Evolutionary conservation across 1,284 basidiomycete species (phyloP).

Genomic region (Microbotryomycetes sp.): DNA sequence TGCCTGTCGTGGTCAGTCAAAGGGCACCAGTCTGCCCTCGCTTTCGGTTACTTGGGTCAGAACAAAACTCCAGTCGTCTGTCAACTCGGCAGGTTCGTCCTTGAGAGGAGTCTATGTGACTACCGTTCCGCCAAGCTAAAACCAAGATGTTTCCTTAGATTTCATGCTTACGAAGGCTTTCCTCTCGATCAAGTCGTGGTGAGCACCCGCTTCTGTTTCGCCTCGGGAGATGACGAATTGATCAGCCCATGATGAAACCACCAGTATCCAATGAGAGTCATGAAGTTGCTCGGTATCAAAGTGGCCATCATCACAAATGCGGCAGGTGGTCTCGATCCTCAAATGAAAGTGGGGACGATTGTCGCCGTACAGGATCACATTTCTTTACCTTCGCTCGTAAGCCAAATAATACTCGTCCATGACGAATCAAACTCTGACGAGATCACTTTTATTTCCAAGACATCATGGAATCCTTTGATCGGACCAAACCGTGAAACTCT

Average conservation of each 20-base stretch:
- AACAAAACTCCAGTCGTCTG: slow-evolving; percentile 32
- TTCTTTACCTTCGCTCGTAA: slow-evolving; percentile 30
- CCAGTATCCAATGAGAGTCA: slow-evolving; percentile 31
- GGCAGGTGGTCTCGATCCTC: slow-evolving; percentile 34
- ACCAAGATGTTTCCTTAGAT: background rate
- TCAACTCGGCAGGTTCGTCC: slow-evolving; percentile 31
- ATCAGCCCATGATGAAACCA: background rate
- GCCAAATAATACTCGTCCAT: background rate
- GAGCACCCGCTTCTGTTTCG: background rate
- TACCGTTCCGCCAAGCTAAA: background rate
- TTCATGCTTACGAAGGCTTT: slow-evolving; percentile 29
- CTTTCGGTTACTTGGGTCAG: slow-evolving; percentile 33
- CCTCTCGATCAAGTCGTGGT: slow-evolving; percentile 18
- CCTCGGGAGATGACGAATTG: background rate
- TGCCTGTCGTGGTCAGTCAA: slow-evolving; percentile 8
- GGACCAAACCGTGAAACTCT: slow-evolving; percentile 33
- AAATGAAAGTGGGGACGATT: slow-evolving; percentile 31
- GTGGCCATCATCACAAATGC: slow-evolving; percentile 36
- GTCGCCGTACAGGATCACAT: slow-evolving; percentile 33
- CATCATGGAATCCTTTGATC: slow-evolving; percentile 35
- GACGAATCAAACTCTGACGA: background rate
- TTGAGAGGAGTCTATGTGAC: background rate
- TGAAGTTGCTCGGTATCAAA: slow-evolving; percentile 30
- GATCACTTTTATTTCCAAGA: slow-evolving; percentile 4
- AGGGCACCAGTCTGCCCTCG: slow-evolving; percentile 33